Evolutionary conservation across 495 filamentous ascomycete genomes (phyloP).

Genomic region (Hypoxylon intermedium): DNA sequence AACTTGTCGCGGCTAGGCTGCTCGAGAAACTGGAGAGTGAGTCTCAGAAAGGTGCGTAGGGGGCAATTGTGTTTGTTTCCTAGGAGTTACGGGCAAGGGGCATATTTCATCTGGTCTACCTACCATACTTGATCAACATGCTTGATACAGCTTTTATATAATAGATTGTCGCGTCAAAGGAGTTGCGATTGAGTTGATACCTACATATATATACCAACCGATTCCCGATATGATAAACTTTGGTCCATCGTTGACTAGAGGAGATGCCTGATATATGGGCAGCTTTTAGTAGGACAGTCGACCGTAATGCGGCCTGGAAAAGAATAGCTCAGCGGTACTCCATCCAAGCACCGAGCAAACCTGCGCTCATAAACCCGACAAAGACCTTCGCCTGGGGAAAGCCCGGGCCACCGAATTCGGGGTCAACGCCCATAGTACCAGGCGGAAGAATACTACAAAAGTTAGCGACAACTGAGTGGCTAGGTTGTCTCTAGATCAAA

Average conservation of each 20-base stretch:
- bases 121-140: no score
- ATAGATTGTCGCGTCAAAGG: no score
- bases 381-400: constrained; percentile 57
- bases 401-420: constrained; percentile 60
- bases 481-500: no score
- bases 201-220: no score
- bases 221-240: no score
- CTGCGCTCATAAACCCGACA: constrained; percentile 31
- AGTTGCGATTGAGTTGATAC: no score
- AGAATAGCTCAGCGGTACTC: constrained; percentile 27
- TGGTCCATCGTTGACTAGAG: no score
- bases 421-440: constrained; percentile 57
- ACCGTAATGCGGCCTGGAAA: no score
- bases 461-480: no score
- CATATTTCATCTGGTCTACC: neutral
- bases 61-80: neutral
- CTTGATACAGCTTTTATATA: no score
- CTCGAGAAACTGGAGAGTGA: constrained; percentile 25
- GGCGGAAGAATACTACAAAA: constrained; percentile 62
- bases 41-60: constrained; percentile 9
- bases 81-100: neutral
- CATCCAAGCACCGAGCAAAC: constrained; percentile 45
- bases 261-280: no score
- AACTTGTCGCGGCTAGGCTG: constrained; percentile 31
- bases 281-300: no score